Base-by-base conservation (phyloP, 2,329 filamentous ascomycete species). In the Eutypella sp. region DNA sequence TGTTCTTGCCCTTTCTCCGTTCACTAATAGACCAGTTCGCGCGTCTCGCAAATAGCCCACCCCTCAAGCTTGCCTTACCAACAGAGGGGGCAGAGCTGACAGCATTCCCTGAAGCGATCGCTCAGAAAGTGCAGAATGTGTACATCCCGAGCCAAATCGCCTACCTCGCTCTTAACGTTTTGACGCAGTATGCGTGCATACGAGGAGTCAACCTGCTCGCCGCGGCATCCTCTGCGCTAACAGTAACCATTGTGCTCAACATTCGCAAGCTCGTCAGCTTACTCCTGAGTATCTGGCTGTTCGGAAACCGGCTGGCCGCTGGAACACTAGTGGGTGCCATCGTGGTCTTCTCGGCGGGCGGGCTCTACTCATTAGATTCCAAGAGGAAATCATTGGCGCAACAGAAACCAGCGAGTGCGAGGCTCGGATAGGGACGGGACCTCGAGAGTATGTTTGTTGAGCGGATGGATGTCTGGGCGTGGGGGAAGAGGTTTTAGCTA, bases 181-280 rank as follows among this genome's bases (percentile, higher is more conserved):
- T 95, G 41, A 97, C 93, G 3, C 93, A 99, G 67, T 89, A 96
- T 59, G 80, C 90, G 20, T 99, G 93, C 66, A 97, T 99, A 52
- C 87, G 91, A 3, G 93, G 93, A 2, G 93, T 99, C 47, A 97
- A 97, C 57, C 78, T 96, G n/a, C 75, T 99, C 4, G 91, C 89
- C 2, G 88, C 92, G 1, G 85, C 85, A 45, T 89, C 89, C 3
- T 92, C 91, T 3, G 95, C 93, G 0, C 76, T 99, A 45, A 97
- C 93, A 0, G 93, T 99, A 20, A 96, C 92, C 1, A 95, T 99
- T 57, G 90, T 97, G 40, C 75, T 99, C 49, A 99, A 97, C 64
- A 87, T 99, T 49, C 81, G 93, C 56, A 99, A 99, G 68, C 74
- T 99, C 18, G 85, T 96, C 45, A 96, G 91, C 58, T 78, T 97